Percentiles rank a stretch among this genome's conserved stretches.
phyloP scores from a whole-genome alignment of 73 alveolate species.

The Tetrahymena thermophila region DNA sequence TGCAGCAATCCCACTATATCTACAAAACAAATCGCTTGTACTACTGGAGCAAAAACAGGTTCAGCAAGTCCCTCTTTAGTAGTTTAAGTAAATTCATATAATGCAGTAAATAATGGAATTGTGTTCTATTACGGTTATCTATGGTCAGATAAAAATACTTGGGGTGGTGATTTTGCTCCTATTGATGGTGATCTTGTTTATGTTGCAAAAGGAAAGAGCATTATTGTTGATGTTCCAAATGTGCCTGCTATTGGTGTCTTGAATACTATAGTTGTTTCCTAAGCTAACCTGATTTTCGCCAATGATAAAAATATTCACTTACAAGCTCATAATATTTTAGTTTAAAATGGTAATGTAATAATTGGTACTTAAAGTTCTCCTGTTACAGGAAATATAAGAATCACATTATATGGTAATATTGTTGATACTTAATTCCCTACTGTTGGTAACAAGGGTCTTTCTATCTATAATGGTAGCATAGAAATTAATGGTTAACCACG shows the following conservation, averaged over 20 bases:
- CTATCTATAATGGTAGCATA: constrained; percentile 53
- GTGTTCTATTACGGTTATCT: constrained; percentile 44
- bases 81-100: constrained; percentile 14
- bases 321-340: constrained; percentile 66
- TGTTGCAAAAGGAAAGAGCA: constrained; percentile 48
- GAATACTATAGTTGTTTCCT: constrained; percentile 44
- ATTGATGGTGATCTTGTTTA: constrained; percentile 53
- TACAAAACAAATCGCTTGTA: constrained; percentile 28
- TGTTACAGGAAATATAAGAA: constrained; percentile 46
- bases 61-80: not conserved
- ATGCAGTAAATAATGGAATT: constrained; percentile 41
- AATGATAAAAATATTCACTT: constrained; percentile 45
- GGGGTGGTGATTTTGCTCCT: constrained; percentile 81
- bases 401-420: constrained; percentile 60
- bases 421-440: constrained; percentile 57
- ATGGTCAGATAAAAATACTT: constrained; percentile 56
- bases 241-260: constrained; percentile 23
- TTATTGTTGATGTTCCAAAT: constrained; percentile 54
- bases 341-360: constrained; percentile 57
- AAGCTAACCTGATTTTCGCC: constrained; percentile 63
- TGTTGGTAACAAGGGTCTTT: constrained; percentile 74
- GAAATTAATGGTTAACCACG: constrained; percentile 72
- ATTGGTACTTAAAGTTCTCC: constrained; percentile 70
- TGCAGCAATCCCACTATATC: constrained; percentile 34
- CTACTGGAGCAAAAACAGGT: constrained; percentile 43